Base-by-base conservation (phyloP, 148 eudicot genomes). In the Rhododendron molle region DNA sequence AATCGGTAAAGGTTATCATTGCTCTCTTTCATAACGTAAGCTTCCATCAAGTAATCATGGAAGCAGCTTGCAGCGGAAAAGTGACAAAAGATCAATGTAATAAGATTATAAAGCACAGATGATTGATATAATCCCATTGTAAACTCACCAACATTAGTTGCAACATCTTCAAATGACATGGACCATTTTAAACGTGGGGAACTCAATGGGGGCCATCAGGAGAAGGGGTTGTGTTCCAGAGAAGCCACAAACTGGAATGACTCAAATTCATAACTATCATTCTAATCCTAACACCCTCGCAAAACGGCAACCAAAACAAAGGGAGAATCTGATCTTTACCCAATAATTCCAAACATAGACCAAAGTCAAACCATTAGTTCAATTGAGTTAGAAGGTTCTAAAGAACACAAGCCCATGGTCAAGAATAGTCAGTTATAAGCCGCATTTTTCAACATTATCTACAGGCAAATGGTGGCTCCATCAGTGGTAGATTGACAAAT, bases 381-480 rank as follows among this genome's bases (percentile, higher is more conserved):
- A 44, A 38, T 58, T 34, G 28, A 81, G 28, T 58, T 6, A 46
- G 49, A 9, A 82, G 50, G 20, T 60, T 38, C 28, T 46, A 56
- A 58, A 82, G 83, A 82, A 28, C 26, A 81, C 20, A 54, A 54
- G 26, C 73, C 65, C 84, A 60, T 38, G 84, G 32, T 49, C 72
- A 82, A 23, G 28, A 2, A 60, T n/a, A 9, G 58, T 56, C 44
- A 81, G 26, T 80, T 36, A 20, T 38, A 9, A 58, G 73, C 74
- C 30, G 40, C 28, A 60, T 60, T 38, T 82, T 82, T 49, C 74
- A 7, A 60, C 50, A 36, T n/a, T 44, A 82, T 60, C 83, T 56
- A 54, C 83, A 10, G 38, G 30, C 23, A 81, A 81, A 56, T 34
- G 83, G 40, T 54, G 20, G 26, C 83, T 18, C 69, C 3, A 10